A percentile compares a stretch with the other conserved stretches of the same genome.
phyloP scores from a whole-genome alignment of 2,329 filamentous ascomycete species.

The Trichoderma sp. region DNA sequence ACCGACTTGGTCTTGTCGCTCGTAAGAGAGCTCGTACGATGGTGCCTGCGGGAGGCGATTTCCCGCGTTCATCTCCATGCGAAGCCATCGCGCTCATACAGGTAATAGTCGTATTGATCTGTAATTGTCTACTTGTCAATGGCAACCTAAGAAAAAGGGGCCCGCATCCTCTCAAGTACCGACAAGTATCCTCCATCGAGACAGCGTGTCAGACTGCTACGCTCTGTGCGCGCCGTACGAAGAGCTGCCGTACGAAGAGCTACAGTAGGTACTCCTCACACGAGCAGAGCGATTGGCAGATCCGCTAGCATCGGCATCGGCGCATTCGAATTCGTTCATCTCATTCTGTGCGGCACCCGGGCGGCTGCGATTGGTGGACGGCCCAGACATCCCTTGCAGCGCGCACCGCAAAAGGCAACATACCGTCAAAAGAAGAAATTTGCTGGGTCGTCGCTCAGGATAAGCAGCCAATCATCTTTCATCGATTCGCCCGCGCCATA shows the following conservation, averaged over 20 bases:
- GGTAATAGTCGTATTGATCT: not conserved
- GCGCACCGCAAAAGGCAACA: slow-evolving; percentile 15
- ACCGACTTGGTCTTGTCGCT: not conserved
- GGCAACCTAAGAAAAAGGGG: not conserved
- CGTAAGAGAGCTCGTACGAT: slow-evolving; percentile 8
- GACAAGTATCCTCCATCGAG: slow-evolving; percentile 1
- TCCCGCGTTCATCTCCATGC: not conserved
- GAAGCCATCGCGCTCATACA: not conserved
- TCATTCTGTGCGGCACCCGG: slow-evolving; percentile 5
- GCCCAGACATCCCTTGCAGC: slow-evolving; percentile 24
- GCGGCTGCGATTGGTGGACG: too few relatives aligned
- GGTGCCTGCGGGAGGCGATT: not conserved
- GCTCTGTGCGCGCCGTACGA: not conserved
- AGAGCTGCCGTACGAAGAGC: not conserved
- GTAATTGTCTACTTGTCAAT: not conserved
- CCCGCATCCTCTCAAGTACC: not conserved
- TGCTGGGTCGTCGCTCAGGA: slow-evolving; percentile 2
- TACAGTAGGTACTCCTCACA: not conserved
- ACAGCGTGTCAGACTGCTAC: slow-evolving; percentile 14
- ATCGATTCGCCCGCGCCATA: not conserved
- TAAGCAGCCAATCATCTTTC: slow-evolving; percentile 20
- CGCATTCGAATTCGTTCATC: slow-evolving; percentile 27
- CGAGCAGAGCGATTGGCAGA: not conserved
- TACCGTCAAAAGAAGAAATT: not conserved
- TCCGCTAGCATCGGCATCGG: slow-evolving; percentile 2